Percentiles rank a stretch among this genome's conserved stretches.
Conservation (phyloP, 345 rosid species). For the Aegle marmelos region DNA sequence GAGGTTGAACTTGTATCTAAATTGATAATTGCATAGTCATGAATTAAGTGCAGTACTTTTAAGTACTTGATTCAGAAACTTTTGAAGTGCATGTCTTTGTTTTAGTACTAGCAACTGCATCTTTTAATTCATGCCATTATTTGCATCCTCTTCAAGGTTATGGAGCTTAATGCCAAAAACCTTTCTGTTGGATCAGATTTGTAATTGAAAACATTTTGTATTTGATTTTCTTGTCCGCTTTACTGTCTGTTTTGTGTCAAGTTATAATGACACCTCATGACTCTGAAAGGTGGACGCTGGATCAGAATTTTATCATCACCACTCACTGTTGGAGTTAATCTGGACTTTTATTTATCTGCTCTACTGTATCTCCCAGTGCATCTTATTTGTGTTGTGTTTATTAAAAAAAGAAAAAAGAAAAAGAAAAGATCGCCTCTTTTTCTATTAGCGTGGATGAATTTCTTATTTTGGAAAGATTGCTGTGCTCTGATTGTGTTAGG, state of each 20-base stretch:
- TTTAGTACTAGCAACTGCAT: background rate
- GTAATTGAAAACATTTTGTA: background rate
- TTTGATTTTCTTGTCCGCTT: background rate
- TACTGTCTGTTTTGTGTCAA: background rate
- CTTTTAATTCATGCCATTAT: constrained; percentile 1
- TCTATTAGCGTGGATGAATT: background rate
- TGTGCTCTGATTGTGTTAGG: background rate
- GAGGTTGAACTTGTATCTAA: background rate
- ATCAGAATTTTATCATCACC: background rate
- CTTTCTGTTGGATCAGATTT: background rate
- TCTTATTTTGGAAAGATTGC: background rate
- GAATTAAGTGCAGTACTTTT: background rate
- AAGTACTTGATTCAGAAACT: background rate
- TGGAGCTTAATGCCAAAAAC: constrained; percentile 4
- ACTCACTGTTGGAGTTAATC: background rate
- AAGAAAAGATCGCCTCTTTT: background rate
- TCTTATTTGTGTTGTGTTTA: background rate
- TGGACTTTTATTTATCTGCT: background rate
- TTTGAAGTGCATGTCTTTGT: background rate
- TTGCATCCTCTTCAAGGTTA: constrained; percentile 8
- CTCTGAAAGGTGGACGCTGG: background rate
- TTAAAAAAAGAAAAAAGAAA: no score
- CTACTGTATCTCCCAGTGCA: background rate
- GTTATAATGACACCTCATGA: background rate
- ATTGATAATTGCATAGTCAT: background rate